Evolutionary conservation across 23 red algal genomes (phyloP), one percentile per base, ranked within the genome.

Genomic region (Gracilaria domingensis): DNA sequence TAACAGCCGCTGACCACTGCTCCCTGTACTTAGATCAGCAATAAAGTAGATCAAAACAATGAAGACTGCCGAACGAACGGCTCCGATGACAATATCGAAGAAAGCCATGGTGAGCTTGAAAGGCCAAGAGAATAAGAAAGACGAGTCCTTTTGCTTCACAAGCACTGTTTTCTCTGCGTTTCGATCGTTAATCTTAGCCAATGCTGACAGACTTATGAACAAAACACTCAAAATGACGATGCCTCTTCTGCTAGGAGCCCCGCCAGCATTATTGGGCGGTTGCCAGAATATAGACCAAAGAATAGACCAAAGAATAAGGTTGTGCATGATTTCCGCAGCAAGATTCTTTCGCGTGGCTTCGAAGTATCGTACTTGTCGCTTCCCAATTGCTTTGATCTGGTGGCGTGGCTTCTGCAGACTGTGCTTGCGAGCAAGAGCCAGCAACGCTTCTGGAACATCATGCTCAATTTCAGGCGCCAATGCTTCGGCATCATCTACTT

Each of bases 251-350:
- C 62, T 95, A 28, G 23, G 39, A 26, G 93, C 93, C 26, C 93
- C 93, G 0, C 64, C 86, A 32, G 51, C 38, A 12, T 23, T 90
- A 20, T 76, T 25, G 20, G 45, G 64, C 32, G 83, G 42, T 59
- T 89, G 71, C 65, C 75, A 93, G 37, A 97, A 97, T 40, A 97
- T 89, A 60, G 95, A 86, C 0, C 95, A 35, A n/a, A n/a, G n/a
- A n/a, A n/a, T n/a, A n/a, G n/a, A n/a, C n/a, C n/a, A n/a, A n/a
- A n/a, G n/a, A n/a, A 97, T 60, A 8, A 93, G 61, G 55, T 93
- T 90, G 12, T 76, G 81, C 21, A 84, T 35, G 21, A 93, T 36
- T 9, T 87, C 77, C 26, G 79, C 81, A 9, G 94, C 29, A 21
- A 93, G 30, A 3, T 61, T 76, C 35, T 60, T 49, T n/a, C n/a